Conservation (phyloP, 768 basidiomycete species). For the Boletus rex-veris region DNA sequence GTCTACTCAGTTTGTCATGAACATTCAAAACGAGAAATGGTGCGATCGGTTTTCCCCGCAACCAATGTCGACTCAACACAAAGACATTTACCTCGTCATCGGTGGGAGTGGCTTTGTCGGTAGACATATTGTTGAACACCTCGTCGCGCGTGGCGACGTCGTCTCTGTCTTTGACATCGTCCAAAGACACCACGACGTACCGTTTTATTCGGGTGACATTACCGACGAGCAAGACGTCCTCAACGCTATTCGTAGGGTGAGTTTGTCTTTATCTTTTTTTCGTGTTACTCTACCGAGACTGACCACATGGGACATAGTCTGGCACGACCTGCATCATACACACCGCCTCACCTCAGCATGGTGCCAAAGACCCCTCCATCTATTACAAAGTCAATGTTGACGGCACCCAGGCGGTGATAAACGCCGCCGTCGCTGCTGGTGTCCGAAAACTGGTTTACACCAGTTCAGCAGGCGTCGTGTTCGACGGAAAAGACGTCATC, state of each 20-base stretch:
- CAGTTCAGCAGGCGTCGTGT: conserved; percentile 87
- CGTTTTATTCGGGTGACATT: conserved; percentile 89
- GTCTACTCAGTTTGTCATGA: background rate
- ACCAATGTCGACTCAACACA: conserved; percentile 25
- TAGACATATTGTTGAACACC: conserved; percentile 83
- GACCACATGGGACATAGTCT: conserved; percentile 42
- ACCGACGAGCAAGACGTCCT: conserved; percentile 70
- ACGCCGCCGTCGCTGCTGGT: conserved; percentile 66
- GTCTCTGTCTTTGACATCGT: conserved; percentile 91
- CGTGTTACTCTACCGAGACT: background rate
- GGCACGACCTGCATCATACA: conserved; percentile 91
- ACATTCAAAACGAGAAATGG: conserved; percentile 3
- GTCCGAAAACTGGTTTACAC: conserved; percentile 93
- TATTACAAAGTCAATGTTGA: conserved; percentile 94
- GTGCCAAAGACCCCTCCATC: conserved; percentile 60
- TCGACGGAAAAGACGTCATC: conserved; percentile 75
- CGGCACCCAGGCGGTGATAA: conserved; percentile 82
- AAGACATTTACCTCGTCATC: conserved; percentile 84
- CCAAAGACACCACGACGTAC: conserved; percentile 81
- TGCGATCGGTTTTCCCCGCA: background rate
- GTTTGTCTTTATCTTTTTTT: conserved; percentile 15
- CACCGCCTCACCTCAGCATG: conserved; percentile 84
- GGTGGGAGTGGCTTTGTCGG: conserved; percentile 94
- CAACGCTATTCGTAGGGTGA: conserved; percentile 69
- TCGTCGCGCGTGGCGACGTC: conserved; percentile 72